Base-by-base conservation (phyloP, 805 yeast species). In the Metschnikowia gruessii region DNA sequence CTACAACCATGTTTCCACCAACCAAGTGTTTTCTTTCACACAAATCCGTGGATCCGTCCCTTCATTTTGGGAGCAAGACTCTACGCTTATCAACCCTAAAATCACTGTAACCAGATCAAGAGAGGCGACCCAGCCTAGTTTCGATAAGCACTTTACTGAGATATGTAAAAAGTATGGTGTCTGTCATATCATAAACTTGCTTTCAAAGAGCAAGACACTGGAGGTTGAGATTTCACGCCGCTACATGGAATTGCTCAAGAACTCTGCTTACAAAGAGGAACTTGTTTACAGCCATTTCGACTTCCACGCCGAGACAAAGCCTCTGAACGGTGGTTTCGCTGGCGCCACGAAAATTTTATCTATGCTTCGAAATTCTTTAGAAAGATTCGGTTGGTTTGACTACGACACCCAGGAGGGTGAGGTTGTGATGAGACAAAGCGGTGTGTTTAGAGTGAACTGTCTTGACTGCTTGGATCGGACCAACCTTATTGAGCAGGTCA, bases 11-110 rank as follows among this genome's bases (percentile, higher is more conserved):
- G 52, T 59, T 58, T 73, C 70, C 74, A 61, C 59, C 66, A 57
- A 59, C 68, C 78, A 66, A 69, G 79, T 73, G 6, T 90, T 80
- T 62, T 81, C 97, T 1, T 91, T 83, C 64, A 79, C 85, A 0
- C 96, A 91, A 65, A 81, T 94, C n/a, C 76, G 99, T 62, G 99
- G 99, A 10, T 85, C 95, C 16, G 91, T 94, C 3, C 99, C 99
- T 0, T 76, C 92, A 1, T 94, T 94, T 59, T 94, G 99, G 99
- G 99, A 94, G 63, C 99, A 94, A 65, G 97, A 91, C 59, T 82
- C 95, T 1, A 87, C 95, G 3, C 69, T 92, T 50, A 79, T 94
- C n/a, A 83, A 87, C 51, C 96, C 97, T 18, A 94, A 91, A 61
- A 90, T 92, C 41, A 85, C 85, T 35, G 76, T 94, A 11, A 90